Percentiles rank a stretch among this genome's conserved stretches.
Conservation (phyloP, 371 early-diverging fungal genomes). For the Haplosporangium sp. region DNA sequence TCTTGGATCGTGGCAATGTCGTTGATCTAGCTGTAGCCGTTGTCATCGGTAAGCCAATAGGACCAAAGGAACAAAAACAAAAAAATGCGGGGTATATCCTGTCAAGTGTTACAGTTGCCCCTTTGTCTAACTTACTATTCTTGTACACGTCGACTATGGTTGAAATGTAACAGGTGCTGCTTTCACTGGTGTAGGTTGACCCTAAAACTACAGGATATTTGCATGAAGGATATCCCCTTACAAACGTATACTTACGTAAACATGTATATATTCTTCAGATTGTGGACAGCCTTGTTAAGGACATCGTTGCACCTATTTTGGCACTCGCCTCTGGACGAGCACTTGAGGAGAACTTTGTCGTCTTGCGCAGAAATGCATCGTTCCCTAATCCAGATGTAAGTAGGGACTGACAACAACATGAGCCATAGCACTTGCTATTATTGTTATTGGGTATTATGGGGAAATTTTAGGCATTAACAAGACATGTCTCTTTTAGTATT, state of each 20-base stretch:
- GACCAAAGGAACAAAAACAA: not conserved
- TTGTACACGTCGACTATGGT: not conserved
- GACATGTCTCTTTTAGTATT: slow-evolving; percentile 11
- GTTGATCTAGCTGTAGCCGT: slow-evolving; percentile 64
- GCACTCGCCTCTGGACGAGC: slow-evolving; percentile 38
- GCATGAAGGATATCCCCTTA: not conserved
- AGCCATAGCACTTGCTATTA: too few relatives aligned
- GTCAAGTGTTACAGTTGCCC: too few relatives aligned
- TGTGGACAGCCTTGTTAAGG: slow-evolving; percentile 54
- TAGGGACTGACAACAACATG: too few relatives aligned
- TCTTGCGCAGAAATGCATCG: slow-evolving; percentile 13
- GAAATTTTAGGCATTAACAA: not conserved
- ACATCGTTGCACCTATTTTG: slow-evolving; percentile 52
- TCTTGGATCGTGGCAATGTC: slow-evolving; percentile 62
- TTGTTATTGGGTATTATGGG: too few relatives aligned
- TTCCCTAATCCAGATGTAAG: slow-evolving; percentile 29
- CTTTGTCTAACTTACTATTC: not conserved
- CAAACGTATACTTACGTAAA: too few relatives aligned
- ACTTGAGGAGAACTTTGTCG: slow-evolving; percentile 50
- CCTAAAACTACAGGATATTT: too few relatives aligned
- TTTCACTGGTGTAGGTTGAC: slow-evolving; percentile 56
- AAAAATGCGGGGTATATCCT: not conserved
- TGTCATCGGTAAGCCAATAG: slow-evolving; percentile 59
- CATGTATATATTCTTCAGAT: slow-evolving; percentile 13
- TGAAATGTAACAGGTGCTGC: slow-evolving; percentile 51